Conservation (phyloP, 139 green algal species). For the Penium margaritaceum region DNA sequence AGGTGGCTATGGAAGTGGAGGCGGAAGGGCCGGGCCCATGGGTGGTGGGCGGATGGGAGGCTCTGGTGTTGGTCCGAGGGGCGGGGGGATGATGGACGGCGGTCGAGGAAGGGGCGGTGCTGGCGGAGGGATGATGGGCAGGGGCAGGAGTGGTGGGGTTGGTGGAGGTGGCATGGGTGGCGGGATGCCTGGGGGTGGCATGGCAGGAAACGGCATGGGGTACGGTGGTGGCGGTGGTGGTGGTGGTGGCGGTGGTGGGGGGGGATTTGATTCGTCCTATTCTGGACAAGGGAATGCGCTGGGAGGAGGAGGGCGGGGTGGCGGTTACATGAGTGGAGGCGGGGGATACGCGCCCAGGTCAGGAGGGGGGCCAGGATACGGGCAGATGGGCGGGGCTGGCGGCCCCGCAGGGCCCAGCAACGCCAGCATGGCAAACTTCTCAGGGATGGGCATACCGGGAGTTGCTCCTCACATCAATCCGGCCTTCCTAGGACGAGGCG, state of each 20-base stretch:
- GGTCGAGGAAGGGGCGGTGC: neutral
- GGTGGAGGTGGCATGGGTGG: slow-evolving; percentile 7
- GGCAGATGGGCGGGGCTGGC: too few species aligned
- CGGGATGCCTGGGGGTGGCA: neutral
- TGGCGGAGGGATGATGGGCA: neutral
- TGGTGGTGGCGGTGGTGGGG: too few species aligned
- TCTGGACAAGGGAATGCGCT: too few species aligned
- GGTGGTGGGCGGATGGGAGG: slow-evolving; percentile 1
- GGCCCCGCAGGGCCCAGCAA: too few species aligned
- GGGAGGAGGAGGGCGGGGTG: too few species aligned
- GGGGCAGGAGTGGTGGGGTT: neutral
- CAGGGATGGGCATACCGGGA: slow-evolving; percentile 9
- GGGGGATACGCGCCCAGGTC: too few species aligned
- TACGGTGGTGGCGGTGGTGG: too few species aligned
- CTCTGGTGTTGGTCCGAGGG: neutral
- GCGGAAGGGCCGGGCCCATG: neutral
- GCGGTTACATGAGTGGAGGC: too few species aligned
- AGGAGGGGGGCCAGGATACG: too few species aligned
- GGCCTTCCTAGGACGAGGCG: slow-evolving; percentile 29
- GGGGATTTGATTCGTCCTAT: too few species aligned
- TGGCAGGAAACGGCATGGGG: too few species aligned
- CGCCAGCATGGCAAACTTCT: too few species aligned
- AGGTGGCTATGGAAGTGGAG: slow-evolving; percentile 21
- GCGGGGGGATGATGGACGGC: neutral
- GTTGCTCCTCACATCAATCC: slow-evolving; percentile 43